Conservation (phyloP, 1,139 yeast species). For the Scheffersomyces quercinus region DNA sequence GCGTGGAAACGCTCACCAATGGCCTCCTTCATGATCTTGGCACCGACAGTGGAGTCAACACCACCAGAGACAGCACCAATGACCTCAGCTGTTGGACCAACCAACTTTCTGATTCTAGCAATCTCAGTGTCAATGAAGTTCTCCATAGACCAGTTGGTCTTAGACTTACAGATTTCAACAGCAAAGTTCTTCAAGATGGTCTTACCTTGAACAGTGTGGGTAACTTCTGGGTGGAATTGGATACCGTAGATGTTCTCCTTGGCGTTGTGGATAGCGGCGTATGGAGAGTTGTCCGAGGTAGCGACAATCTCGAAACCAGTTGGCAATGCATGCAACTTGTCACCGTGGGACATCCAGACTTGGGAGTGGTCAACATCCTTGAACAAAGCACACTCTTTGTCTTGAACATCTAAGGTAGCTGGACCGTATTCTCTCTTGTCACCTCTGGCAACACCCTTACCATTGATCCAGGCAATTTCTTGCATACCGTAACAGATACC, state of each 20-base stretch:
- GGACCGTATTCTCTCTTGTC: slow-evolving; percentile 99
- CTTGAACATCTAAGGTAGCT: slow-evolving; percentile 80
- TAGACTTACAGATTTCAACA: slow-evolving; percentile 80
- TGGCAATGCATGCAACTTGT: slow-evolving; percentile 89
- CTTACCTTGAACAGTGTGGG: slow-evolving; percentile 93
- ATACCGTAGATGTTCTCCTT: slow-evolving; percentile 81
- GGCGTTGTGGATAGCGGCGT: slow-evolving; percentile 85
- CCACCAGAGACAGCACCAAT: slow-evolving; percentile 99
- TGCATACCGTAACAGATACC: slow-evolving; percentile 99
- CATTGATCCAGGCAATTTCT: slow-evolving; percentile 97
- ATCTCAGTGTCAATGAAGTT: slow-evolving; percentile 97
- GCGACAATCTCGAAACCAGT: slow-evolving; percentile 88
- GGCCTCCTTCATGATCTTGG: slow-evolving; percentile 96
- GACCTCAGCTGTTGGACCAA: slow-evolving; percentile 98
- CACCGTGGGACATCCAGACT: slow-evolving; percentile 99
- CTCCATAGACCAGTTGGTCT: slow-evolving; percentile 96
- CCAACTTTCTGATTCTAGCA: slow-evolving; percentile 82
- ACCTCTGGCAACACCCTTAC: slow-evolving; percentile 94
- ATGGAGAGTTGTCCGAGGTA: slow-evolving; percentile 91
- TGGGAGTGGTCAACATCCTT: slow-evolving; percentile 87
- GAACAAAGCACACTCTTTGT: slow-evolving; percentile 69
- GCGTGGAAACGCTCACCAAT: slow-evolving; percentile 99
- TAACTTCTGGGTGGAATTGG: slow-evolving; percentile 99
- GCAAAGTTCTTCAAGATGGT: slow-evolving; percentile 88
- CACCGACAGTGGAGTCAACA: slow-evolving; percentile 99